Evolutionary conservation across 148 eudicot genomes (phyloP).

Genomic region (Amaranthus hypochondriacus): DNA sequence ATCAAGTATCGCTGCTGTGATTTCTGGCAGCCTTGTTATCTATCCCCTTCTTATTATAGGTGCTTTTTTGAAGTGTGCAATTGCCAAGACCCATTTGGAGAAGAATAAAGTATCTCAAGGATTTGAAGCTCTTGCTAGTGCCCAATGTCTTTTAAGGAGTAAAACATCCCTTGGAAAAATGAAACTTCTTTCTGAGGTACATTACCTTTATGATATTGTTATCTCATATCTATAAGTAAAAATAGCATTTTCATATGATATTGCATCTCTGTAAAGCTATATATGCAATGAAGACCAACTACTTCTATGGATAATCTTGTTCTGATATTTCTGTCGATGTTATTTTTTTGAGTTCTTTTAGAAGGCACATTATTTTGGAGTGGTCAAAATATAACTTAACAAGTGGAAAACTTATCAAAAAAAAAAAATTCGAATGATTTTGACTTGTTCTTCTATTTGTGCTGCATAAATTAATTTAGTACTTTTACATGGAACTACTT

Average conservation of each 20-base stretch:
- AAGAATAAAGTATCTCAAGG: conserved; percentile 79
- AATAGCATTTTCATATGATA: background rate
- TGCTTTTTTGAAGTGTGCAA: conserved; percentile 97
- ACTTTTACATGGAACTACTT: background rate
- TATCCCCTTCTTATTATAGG: conserved; percentile 70
- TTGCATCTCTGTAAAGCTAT: background rate
- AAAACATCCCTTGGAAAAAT: conserved; percentile 64
- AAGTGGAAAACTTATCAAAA: background rate
- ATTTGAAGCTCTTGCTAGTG: conserved; percentile 99
- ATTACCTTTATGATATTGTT: background rate
- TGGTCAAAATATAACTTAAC: background rate
- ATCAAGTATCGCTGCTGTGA: conserved; percentile 25
- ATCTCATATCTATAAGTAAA: background rate
- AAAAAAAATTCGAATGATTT: background rate
- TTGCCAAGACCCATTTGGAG: conserved; percentile 82
- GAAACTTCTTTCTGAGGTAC: conserved; percentile 77
- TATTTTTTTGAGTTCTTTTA: background rate
- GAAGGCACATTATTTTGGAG: background rate
- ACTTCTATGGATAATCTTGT: background rate
- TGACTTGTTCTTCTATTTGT: background rate
- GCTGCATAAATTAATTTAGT: background rate
- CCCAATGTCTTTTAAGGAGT: conserved; percentile 84
- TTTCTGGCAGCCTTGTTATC: conserved; percentile 49
- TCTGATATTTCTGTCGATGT: background rate
- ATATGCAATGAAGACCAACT: background rate